Conservation (phyloP, 805 yeast genomes). For the Ascoidea tarda region DNA sequence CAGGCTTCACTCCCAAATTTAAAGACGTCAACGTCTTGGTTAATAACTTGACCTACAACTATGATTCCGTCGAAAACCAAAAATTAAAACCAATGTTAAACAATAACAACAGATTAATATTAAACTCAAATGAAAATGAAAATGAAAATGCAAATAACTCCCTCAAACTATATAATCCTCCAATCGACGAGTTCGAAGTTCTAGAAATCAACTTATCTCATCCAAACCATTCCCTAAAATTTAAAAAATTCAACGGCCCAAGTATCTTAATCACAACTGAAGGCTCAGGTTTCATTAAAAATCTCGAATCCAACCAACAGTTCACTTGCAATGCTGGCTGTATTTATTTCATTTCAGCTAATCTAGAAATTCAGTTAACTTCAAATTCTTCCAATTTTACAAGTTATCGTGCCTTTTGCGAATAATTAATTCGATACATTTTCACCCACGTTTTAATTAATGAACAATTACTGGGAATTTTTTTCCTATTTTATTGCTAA, state of each 20-base stretch:
- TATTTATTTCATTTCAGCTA: slow-evolving; percentile 78
- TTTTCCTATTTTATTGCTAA: too few species aligned
- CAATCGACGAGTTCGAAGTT: slow-evolving; percentile 94
- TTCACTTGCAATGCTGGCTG: slow-evolving; percentile 52
- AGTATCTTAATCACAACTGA: slow-evolving; percentile 74
- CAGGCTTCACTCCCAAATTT: slow-evolving; percentile 99
- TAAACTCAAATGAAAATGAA: slow-evolving; percentile 10
- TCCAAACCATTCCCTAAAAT: slow-evolving; percentile 34
- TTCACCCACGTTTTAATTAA: too few species aligned
- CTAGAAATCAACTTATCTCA: slow-evolving; percentile 57
- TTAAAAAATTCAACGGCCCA: slow-evolving; percentile 68
- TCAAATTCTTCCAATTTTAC: slow-evolving; percentile 35
- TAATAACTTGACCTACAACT: slow-evolving; percentile 77
- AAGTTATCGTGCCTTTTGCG: slow-evolving; percentile 84
- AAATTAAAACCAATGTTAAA: slow-evolving; percentile 48
- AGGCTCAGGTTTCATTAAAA: slow-evolving; percentile 50
- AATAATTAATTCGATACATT: slow-evolving; percentile 13
- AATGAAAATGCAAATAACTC: slow-evolving; percentile 56
- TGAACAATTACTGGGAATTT: too few species aligned
- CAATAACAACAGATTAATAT: slow-evolving; percentile 10
- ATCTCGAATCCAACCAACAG: slow-evolving; percentile 21
- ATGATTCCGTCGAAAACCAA: slow-evolving; percentile 85
- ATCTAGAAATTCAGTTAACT: slow-evolving; percentile 44
- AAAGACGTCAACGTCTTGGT: slow-evolving; percentile 89
- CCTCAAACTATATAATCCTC: slow-evolving; percentile 75